These are phyloP conservation scores for Cokeromyces recurvatus DNA, from an alignment of 371 early-diverging fungal genomes.

Conservation along the genomic window DNA sequence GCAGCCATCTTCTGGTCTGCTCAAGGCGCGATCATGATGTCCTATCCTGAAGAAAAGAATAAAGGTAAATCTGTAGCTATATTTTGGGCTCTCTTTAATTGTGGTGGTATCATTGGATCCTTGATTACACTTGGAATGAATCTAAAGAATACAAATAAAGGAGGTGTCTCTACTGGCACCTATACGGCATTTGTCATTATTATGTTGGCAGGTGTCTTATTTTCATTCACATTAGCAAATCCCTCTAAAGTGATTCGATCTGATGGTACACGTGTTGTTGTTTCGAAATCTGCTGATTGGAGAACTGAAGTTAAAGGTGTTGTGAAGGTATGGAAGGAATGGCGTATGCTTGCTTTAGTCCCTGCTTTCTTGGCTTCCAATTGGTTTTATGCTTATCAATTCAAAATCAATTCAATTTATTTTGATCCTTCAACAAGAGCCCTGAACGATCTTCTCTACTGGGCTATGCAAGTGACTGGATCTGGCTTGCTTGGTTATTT, in stretches of 20 bases:
- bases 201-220: constrained; percentile 55
- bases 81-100: constrained; percentile 79
- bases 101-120: constrained; percentile 75
- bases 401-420: constrained; percentile 38
- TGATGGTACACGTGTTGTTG: constrained; percentile 61
- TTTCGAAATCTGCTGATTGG: constrained; percentile 46
- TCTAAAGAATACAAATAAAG: constrained; percentile 38
- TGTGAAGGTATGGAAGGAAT: constrained; percentile 59
- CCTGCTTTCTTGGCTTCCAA: constrained; percentile 74
- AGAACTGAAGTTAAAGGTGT: constrained; percentile 56
- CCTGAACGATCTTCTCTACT: constrained; percentile 68
- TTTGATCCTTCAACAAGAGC: constrained; percentile 59
- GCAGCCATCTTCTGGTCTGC: constrained; percentile 63
- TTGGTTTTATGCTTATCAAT: constrained; percentile 74
- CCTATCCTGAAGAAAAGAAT: constrained; percentile 61
- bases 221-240: constrained; percentile 53
- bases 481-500: constrained; percentile 50
- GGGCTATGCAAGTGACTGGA: constrained; percentile 66
- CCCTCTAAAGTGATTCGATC: constrained; percentile 53
- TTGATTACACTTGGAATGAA: constrained; percentile 65
- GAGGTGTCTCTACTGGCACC: constrained; percentile 50
- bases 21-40: constrained; percentile 69
- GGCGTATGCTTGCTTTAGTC: constrained; percentile 53
- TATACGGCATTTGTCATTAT: constrained; percentile 67
- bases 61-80: constrained; percentile 75